Conservation (phyloP, 1,139 yeast species). For the Waltiozyma sp. region DNA sequence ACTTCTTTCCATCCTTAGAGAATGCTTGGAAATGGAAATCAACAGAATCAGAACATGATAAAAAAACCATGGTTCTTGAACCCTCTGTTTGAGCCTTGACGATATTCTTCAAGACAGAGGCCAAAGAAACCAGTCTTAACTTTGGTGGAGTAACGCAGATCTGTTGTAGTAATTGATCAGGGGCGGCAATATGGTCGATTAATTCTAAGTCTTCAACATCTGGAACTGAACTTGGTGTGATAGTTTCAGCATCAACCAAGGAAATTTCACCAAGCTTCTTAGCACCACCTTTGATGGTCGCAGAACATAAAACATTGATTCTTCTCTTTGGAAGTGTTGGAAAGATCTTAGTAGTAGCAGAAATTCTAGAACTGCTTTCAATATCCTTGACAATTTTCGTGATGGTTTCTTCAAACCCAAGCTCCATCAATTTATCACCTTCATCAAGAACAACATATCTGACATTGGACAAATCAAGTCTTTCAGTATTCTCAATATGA, state of each 20-base stretch:
- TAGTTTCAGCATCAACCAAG: constrained; percentile 59
- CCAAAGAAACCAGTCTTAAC: constrained; percentile 69
- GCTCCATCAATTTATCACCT: constrained; percentile 89
- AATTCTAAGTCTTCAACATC: constrained; percentile 29
- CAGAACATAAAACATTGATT: constrained; percentile 81
- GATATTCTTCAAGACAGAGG: constrained; percentile 48
- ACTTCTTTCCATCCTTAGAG: constrained; percentile 28
- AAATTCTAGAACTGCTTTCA: constrained; percentile 32
- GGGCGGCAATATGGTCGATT: constrained; percentile 45
- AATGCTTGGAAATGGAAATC: constrained; percentile 79
- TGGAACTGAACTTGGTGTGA: constrained; percentile 33
- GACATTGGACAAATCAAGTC: constrained; percentile 58
- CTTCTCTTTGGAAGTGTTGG: constrained; percentile 58
- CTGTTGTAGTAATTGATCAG: constrained; percentile 80
- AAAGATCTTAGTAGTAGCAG: constrained; percentile 30
- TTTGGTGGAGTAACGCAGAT: constrained; percentile 84
- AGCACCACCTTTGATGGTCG: constrained; percentile 79
- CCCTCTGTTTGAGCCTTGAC: constrained; percentile 19
- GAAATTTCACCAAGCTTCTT: constrained; percentile 71
- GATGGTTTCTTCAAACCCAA: constrained; percentile 92
- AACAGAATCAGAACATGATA: constrained; percentile 91
- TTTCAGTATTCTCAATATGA: constrained; percentile 80
- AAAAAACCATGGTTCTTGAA: constrained; percentile 67
- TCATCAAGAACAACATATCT: constrained; percentile 86
- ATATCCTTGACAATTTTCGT: constrained; percentile 58